Base-by-base conservation (phyloP, 768 basidiomycete genomes). In the Mycena indigotica region DNA sequence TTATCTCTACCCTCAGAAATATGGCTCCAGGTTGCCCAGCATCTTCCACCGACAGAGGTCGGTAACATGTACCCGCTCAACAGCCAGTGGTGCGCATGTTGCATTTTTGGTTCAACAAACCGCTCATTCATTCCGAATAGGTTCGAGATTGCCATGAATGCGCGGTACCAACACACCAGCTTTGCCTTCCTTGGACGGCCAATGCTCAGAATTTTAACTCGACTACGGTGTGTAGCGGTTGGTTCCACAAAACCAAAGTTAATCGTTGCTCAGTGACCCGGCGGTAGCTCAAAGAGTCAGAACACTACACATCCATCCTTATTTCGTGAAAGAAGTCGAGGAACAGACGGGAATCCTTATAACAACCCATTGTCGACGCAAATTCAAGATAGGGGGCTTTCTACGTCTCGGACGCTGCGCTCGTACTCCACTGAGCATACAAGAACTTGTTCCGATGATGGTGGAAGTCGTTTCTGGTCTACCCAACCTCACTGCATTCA, bases 231-330 rank as follows among this genome's bases (percentile, higher is more conserved):
- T 56, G 64, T 78, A 28, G 12, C 23, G 39, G 19, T 50, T 29
- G 4, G 45, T n/a, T 21, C 10, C n/a, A 26, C 17, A 17, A 46
- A 2, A 25, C 30, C 17, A 8, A 17, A 35, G 32, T 17, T n/a
- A 8, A 46, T 49, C 56, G 17, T 52, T 28, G 44, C 53, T 50
- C 56, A 81, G 81, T 63, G 81, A 82, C 58, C 80, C 81, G 5
- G 71, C 67, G 3, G 77, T 82, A 2, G 80, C 81, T 1, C 73
- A 72, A 64, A 75, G 79, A 52, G 81, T 82, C 25, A 73, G 77
- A 50, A 77, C 80, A 1, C 66, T 82, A 1, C 77, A 80, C 54
- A 68, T 81, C 17, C 79, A 81, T 65, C 81, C 81, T 1, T 77
- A 75, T 19, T 82, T 82, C 57, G 65, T 82, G 49, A 73, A 78